Base-by-base conservation (phyloP, 2,329 filamentous ascomycete genomes). In the Sarocladiaceae sp. region DNA sequence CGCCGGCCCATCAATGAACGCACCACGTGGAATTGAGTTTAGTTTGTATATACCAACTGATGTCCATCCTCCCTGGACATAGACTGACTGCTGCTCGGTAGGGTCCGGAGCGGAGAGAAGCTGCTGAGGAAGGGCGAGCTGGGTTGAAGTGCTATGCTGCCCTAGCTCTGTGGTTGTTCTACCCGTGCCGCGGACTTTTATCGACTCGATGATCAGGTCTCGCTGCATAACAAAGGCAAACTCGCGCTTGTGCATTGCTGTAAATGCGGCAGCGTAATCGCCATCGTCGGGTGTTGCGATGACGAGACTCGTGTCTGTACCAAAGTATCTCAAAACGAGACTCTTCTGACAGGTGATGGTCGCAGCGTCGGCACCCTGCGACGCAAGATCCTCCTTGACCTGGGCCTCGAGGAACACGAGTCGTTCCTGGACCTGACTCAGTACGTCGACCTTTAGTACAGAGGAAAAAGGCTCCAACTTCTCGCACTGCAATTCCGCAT, bases 261-360 rank as follows among this genome's bases (percentile, higher is more conserved):
- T 59, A 46, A 76, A 74, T 0, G 67, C 67, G 4, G 57, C 52
- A 0, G 60, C 64, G 50, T 71, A 74, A 48, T 72, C 62, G 10
- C 62, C 62, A 17, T 69, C 62, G 3, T 54, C 55, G 3, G 68
- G 65, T 8, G 64, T 66, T 4, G 73, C 59, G 15, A 79, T 73
- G 67, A 76, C 74, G 31, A 80, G 58, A 18, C 66, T 72, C 0
- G 74, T 76, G 48, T 77, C 74, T 1, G 73, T 77, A 2, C 76
- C 75, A 55, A 76, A 72, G 51, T 78, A 78, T 29, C 74, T 68
- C 56, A 78, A 64, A 48, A 74, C 74, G 3, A 79, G 62, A 33
- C 72, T 75, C 17, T 65, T 60, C 7, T 66, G 61, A 23, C 72
- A 64, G 12, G 71, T 66, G 29, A 78, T 64, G 7, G 72, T 69